Percentiles rank a stretch among this genome's conserved stretches.
phyloP scores from a whole-genome alignment of 2,329 filamentous ascomycete species.

The Rhexocercosporidium sp. region DNA sequence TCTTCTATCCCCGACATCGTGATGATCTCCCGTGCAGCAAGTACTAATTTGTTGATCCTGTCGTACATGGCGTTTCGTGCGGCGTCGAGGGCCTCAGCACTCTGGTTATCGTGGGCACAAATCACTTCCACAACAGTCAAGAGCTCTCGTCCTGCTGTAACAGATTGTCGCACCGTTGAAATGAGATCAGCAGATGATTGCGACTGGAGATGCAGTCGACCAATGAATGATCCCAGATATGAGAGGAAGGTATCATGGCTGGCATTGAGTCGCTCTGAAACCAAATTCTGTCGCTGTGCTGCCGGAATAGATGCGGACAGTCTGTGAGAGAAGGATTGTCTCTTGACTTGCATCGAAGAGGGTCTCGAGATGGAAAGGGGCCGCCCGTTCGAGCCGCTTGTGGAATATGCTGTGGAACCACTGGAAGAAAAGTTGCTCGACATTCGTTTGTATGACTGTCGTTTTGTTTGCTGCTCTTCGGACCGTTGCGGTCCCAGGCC shows the following conservation, averaged over 20 bases:
- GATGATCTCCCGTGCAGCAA: conserved; percentile 81
- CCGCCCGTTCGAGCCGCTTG: conserved; percentile 14
- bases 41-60: conserved; percentile 79
- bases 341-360: conserved; percentile 34
- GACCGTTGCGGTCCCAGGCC: conserved; percentile 34
- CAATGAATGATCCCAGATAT: conserved; percentile 91
- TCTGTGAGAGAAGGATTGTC: conserved; percentile 62
- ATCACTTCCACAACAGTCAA: conserved; percentile 82
- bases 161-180: conserved; percentile 81
- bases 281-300: conserved; percentile 71
- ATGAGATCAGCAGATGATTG: conserved; percentile 85
- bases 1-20: conserved; percentile 69
- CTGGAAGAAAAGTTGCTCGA: conserved; percentile 32
- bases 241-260: conserved; percentile 90
- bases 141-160: conserved; percentile 79
- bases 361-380: conserved; percentile 36
- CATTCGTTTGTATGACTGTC: conserved; percentile 39
- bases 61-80: conserved; percentile 79
- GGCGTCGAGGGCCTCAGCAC: conserved; percentile 68
- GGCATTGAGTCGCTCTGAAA: conserved; percentile 79
- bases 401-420: conserved; percentile 23
- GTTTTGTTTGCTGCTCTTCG: conserved; percentile 39
- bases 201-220: conserved; percentile 87
- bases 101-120: conserved; percentile 75
- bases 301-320: conserved; percentile 73